Conservation (phyloP, 768 basidiomycete genomes). For the Bullera alba region DNA sequence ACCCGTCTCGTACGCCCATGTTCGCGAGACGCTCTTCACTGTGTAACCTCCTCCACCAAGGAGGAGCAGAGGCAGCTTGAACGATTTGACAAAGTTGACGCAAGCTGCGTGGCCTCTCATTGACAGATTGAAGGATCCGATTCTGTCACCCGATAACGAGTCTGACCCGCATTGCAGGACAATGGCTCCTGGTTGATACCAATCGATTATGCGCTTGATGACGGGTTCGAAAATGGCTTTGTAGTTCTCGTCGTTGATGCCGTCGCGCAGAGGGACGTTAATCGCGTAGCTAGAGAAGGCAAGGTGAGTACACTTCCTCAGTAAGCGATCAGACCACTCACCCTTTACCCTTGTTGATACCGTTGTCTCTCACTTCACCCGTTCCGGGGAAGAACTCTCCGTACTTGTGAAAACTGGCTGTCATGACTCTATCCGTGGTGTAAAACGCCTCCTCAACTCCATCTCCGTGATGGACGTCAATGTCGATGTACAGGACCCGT, state of each 20-base stretch:
- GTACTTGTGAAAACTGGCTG: slow-evolving; percentile 95
- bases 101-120: slow-evolving; percentile 98
- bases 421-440: slow-evolving; percentile 98
- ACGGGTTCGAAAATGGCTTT: slow-evolving; percentile 93
- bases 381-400: slow-evolving; percentile 99
- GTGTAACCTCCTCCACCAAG: slow-evolving; percentile 98
- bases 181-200: slow-evolving; percentile 87
- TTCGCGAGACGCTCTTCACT: slow-evolving; percentile 91
- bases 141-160: slow-evolving; percentile 89
- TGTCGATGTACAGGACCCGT: slow-evolving; percentile 94
- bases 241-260: slow-evolving; percentile 91
- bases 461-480: slow-evolving; percentile 97
- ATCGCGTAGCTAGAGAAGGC: slow-evolving; percentile 78
- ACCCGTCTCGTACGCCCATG: slow-evolving; percentile 98
- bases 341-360: slow-evolving; percentile 83
- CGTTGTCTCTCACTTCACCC: slow-evolving; percentile 89
- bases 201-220: slow-evolving; percentile 86
- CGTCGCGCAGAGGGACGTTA: slow-evolving; percentile 91
- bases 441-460: slow-evolving; percentile 99
- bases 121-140: slow-evolving; percentile 91
- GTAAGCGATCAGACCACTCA: slow-evolving; percentile 8
- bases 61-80: slow-evolving; percentile 85
- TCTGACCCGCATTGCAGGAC: slow-evolving; percentile 97
- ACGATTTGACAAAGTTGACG: slow-evolving; percentile 92
- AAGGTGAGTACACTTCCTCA: slow-evolving; percentile 1